phyloP scores from a whole-genome alignment of 768 basidiomycete species.

The Pisolithus marmoratus region DNA sequence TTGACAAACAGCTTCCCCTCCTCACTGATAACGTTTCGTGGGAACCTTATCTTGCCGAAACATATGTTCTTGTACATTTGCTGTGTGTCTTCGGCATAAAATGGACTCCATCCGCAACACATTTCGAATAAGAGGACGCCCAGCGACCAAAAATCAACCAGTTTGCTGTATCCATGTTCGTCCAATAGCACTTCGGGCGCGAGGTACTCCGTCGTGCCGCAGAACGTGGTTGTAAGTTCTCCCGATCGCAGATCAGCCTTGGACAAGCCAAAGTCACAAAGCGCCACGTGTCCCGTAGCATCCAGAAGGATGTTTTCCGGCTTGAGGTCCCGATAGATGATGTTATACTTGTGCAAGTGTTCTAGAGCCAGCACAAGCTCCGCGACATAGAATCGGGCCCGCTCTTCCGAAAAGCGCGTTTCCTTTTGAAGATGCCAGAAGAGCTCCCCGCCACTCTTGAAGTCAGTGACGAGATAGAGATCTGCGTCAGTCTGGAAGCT shows the following conservation, averaged over 20 bases:
- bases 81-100: slow-evolving; percentile 98
- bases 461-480: slow-evolving; percentile 95
- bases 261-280: slow-evolving; percentile 97
- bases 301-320: slow-evolving; percentile 98
- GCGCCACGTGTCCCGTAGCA: slow-evolving; percentile 95
- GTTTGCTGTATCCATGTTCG: slow-evolving; percentile 96
- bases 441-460: slow-evolving; percentile 96
- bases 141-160: slow-evolving; percentile 97
- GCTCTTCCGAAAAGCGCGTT: slow-evolving; percentile 87
- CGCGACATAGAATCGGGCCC: slow-evolving; percentile 94
- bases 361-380: slow-evolving; percentile 93
- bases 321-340: slow-evolving; percentile 94
- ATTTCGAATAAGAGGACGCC: slow-evolving; percentile 98
- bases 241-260: slow-evolving; percentile 92
- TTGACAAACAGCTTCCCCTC: slow-evolving; percentile 99
- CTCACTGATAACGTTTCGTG: slow-evolving; percentile 92
- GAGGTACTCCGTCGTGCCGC: slow-evolving; percentile 97
- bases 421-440: slow-evolving; percentile 99
- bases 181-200: slow-evolving; percentile 98
- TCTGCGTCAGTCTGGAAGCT: slow-evolving; percentile 96
- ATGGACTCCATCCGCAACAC: slow-evolving; percentile 99
- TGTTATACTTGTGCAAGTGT: slow-evolving; percentile 96
- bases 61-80: slow-evolving; percentile 99
- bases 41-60: slow-evolving; percentile 98
- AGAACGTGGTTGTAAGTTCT: slow-evolving; percentile 98